Evolutionary conservation across 306 rosid genomes (phyloP).

Genomic region (Gleditsia sinensis): DNA sequence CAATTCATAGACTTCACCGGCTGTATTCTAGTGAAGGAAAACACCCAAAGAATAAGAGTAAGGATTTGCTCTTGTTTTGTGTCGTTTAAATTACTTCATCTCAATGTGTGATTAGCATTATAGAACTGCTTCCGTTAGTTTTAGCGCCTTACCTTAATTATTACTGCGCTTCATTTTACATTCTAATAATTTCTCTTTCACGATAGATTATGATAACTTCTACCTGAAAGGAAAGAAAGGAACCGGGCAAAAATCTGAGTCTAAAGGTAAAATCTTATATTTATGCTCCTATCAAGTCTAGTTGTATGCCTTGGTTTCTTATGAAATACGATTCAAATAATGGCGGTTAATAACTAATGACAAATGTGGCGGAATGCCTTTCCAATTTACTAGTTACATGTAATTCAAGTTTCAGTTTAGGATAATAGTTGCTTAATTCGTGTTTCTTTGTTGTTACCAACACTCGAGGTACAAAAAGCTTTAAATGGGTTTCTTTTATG

Average conservation of each 20-base stretch:
- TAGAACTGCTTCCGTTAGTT: not conserved
- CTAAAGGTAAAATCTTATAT: constrained; percentile 54
- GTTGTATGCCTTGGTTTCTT: not conserved
- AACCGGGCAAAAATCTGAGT: constrained; percentile 61
- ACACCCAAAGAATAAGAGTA: constrained; percentile 89
- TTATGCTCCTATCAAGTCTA: not conserved
- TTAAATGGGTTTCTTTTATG: not conserved
- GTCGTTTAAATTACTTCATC: not conserved
- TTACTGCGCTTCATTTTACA: not conserved
- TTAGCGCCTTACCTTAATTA: not conserved
- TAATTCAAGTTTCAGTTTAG: not conserved
- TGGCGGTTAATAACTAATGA: constrained; percentile 12
- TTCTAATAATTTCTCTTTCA: constrained; percentile 6
- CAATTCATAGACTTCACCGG: constrained; percentile 60
- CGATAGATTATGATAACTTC: constrained; percentile 77
- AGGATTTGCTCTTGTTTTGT: not conserved
- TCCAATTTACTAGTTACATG: not conserved
- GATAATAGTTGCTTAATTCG: not conserved
- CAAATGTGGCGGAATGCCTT: not conserved
- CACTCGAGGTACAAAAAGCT: not conserved
- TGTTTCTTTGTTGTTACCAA: not conserved
- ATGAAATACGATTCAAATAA: not conserved
- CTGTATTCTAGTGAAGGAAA: constrained; percentile 70
- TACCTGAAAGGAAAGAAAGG: constrained; percentile 87
- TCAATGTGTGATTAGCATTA: not conserved